Percentiles rank a stretch among this genome's conserved stretches.
Evolutionary conservation across 1,284 basidiomycete species (phyloP).

Genomic region (Tilletia horrida): DNA sequence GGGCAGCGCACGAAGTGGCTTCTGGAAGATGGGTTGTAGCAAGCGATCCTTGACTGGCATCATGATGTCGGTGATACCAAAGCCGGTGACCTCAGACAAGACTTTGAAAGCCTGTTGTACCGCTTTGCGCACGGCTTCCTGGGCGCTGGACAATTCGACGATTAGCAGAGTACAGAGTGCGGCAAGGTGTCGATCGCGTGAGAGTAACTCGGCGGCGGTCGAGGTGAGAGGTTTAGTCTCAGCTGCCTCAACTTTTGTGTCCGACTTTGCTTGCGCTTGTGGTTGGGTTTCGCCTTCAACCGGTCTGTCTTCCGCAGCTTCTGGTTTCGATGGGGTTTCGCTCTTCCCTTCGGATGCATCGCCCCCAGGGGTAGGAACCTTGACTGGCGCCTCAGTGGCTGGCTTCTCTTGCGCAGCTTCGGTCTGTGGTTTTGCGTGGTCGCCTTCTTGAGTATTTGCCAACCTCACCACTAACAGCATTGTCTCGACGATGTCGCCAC

Average conservation of each 20-base stretch:
- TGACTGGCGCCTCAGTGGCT: background rate
- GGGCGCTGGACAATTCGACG: slow-evolving; percentile 82
- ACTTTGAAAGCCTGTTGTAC: slow-evolving; percentile 78
- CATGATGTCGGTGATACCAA: slow-evolving; percentile 74
- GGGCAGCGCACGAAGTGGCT: slow-evolving; percentile 91
- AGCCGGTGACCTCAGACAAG: slow-evolving; percentile 71
- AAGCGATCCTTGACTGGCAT: slow-evolving; percentile 82
- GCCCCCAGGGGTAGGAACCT: background rate
- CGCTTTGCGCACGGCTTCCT: slow-evolving; percentile 77
- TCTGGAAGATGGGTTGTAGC: slow-evolving; percentile 85
- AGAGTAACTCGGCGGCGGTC: background rate
- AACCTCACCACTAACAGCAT: slow-evolving; percentile 73
- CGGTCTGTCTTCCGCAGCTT: background rate
- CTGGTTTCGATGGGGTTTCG: background rate
- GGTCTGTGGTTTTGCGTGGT: slow-evolving; percentile 31
- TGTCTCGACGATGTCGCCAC: slow-evolving; percentile 75
- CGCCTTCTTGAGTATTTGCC: slow-evolving; percentile 60
- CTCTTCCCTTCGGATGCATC: background rate
- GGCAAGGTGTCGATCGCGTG: background rate
- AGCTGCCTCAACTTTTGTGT: background rate
- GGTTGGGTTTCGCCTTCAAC: background rate
- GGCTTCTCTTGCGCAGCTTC: background rate
- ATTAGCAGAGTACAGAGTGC: slow-evolving; percentile 69
- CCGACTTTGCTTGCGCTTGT: background rate
- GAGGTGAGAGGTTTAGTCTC: background rate